phyloP scores from a whole-genome alignment of 352 stramenopile species.

The Pythium aristosporum region DNA sequence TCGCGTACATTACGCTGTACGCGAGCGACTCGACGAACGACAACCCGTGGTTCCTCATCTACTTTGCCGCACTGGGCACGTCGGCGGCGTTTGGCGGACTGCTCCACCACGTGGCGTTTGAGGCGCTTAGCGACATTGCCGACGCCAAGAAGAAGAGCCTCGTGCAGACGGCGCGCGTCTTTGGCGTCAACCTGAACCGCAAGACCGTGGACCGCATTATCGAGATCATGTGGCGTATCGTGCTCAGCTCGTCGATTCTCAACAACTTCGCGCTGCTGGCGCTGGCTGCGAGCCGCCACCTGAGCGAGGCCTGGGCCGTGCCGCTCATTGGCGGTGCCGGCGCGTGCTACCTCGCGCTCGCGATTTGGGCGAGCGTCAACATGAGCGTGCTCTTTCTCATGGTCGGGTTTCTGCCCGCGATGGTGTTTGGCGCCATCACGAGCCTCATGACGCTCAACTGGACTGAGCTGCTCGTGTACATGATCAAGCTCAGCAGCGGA shows the following conservation, averaged over 20 bases:
- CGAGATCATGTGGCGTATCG: conserved; percentile 76
- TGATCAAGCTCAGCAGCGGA: conserved; percentile 72
- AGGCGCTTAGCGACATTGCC: conserved; percentile 67
- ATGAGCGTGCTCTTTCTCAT: conserved; percentile 86
- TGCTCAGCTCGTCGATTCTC: conserved; percentile 78
- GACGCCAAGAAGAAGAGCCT: conserved; percentile 72
- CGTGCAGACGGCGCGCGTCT: conserved; percentile 64
- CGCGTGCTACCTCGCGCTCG: conserved; percentile 63
- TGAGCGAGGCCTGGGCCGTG: conserved; percentile 75
- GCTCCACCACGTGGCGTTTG: conserved; percentile 81
- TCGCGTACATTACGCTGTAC: conserved; percentile 78
- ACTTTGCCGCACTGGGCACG: conserved; percentile 84
- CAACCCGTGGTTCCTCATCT: conserved; percentile 79
- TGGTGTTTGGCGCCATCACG: conserved; percentile 74
- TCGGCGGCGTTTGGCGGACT: conserved; percentile 73
- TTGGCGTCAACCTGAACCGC: conserved; percentile 69
- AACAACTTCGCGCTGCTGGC: conserved; percentile 85
- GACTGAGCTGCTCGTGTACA: conserved; percentile 84
- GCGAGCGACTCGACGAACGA: conserved; percentile 39
- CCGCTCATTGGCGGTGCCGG: conserved; percentile 69
- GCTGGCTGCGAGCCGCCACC: conserved; percentile 70
- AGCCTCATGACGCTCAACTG: conserved; percentile 80
- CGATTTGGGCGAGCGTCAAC: conserved; percentile 77
- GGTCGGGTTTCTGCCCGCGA: conserved; percentile 75
- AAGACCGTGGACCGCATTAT: conserved; percentile 73